phyloP scores from a whole-genome alignment of 208 protist species.

The Crithidia sp. region DNA sequence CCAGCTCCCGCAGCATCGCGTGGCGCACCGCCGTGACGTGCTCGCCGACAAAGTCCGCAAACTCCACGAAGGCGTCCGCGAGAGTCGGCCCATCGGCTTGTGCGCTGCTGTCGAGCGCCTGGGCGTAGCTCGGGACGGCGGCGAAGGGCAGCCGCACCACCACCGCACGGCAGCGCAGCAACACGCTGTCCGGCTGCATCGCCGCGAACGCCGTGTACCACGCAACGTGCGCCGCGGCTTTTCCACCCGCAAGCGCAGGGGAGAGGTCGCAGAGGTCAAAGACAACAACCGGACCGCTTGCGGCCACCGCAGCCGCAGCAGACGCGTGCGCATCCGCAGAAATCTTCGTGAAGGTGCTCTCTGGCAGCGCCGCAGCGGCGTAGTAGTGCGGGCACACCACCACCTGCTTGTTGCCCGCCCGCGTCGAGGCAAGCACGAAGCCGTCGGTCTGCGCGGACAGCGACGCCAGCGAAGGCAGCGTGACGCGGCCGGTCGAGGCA shows the following conservation, averaged over 20 bases:
- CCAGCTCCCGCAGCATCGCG: slow-evolving; percentile 24
- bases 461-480: slow-evolving; percentile 16
- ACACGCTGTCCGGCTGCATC: slow-evolving; percentile 40
- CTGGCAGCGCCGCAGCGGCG: slow-evolving; percentile 17
- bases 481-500: not conserved
- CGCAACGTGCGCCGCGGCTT: slow-evolving; percentile 47
- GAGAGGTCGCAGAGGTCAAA: slow-evolving; percentile 59
- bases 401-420: slow-evolving; percentile 32
- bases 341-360: slow-evolving; percentile 1
- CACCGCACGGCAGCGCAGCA: slow-evolving; percentile 38
- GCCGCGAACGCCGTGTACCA: slow-evolving; percentile 66
- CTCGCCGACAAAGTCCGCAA: slow-evolving; percentile 67
- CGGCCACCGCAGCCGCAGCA: not conserved
- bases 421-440: slow-evolving; percentile 41
- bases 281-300: slow-evolving; percentile 41
- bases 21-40: slow-evolving; percentile 45
- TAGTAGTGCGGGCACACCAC: slow-evolving; percentile 78
- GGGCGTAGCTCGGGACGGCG: slow-evolving; percentile 29
- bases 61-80: slow-evolving; percentile 33
- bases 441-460: slow-evolving; percentile 7
- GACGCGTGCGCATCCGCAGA: not conserved
- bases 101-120: not conserved
- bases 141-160: slow-evolving; percentile 73
- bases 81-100: slow-evolving; percentile 10
- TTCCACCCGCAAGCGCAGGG: slow-evolving; percentile 23